Conservation (phyloP, 305 asterid species). For the Withania somnifera region DNA sequence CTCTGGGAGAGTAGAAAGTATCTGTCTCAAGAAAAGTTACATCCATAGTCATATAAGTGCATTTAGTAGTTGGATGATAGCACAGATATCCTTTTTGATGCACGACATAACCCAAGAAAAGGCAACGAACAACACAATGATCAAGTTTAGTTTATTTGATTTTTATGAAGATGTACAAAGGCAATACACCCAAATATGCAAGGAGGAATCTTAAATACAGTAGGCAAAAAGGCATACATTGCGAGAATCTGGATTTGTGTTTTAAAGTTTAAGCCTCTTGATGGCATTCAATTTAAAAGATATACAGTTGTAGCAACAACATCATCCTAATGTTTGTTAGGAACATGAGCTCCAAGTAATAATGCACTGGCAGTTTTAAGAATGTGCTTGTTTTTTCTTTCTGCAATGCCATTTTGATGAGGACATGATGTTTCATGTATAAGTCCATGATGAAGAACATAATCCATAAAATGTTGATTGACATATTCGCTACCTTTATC, state of each 20-base stretch:
- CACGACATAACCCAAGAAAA: neutral
- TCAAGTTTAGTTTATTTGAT: conserved; percentile 3
- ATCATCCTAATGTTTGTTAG: neutral
- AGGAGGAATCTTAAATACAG: neutral
- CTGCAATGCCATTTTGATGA: neutral
- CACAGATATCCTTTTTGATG: no score
- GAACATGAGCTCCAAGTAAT: neutral
- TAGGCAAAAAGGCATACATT: neutral
- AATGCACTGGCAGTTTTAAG: neutral
- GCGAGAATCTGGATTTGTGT: neutral
- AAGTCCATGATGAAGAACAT: no score
- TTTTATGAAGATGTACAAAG: conserved; percentile 1
- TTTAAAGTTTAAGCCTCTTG: neutral
- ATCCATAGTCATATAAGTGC: neutral
- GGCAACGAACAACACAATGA: neutral
- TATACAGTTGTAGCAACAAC: neutral
- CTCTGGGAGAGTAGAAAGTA: neutral
- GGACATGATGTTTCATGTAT: neutral
- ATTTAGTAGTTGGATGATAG: no score
- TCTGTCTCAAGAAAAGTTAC: neutral
- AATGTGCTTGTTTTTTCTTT: neutral
- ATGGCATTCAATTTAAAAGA: neutral
- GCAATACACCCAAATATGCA: neutral
- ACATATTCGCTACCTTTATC: conserved; percentile 9
- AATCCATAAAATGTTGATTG: no score